phyloP scores from a whole-genome alignment of 176 grass and related monocot species.

The Avena sativa region DNA sequence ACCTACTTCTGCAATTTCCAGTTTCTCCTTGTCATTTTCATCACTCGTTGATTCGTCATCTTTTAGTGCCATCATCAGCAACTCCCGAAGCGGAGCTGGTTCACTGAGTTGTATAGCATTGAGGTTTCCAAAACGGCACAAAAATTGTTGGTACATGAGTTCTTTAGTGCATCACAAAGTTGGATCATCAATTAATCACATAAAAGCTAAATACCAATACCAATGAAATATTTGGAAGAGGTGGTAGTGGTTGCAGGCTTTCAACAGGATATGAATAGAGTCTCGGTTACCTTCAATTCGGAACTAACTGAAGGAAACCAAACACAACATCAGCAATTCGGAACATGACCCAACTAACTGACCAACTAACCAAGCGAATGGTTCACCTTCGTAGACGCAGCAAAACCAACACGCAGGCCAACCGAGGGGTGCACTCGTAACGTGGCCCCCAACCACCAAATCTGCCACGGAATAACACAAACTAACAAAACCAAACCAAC shows the following conservation, averaged over 20 bases:
- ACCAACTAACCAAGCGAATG: too few species aligned
- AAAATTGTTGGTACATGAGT: slow-evolving; percentile 92
- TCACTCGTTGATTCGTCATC: slow-evolving; percentile 64
- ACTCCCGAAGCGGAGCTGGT: slow-evolving; percentile 74
- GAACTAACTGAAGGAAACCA: too few species aligned
- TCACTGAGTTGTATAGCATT: slow-evolving; percentile 91
- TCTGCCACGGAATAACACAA: too few species aligned
- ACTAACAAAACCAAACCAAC: too few species aligned
- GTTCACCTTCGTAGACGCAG: too few species aligned
- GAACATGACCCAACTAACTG: too few species aligned
- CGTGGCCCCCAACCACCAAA: too few species aligned
- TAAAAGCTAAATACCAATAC: not conserved
- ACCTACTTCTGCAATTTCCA: slow-evolving; percentile 82
- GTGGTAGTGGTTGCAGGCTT: not conserved
- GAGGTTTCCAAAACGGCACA: slow-evolving; percentile 87
- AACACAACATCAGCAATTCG: too few species aligned
- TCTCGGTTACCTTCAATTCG: too few species aligned
- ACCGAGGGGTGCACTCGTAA: too few species aligned
- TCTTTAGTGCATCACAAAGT: slow-evolving; percentile 69
- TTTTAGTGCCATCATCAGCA: slow-evolving; percentile 84
- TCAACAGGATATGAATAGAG: slow-evolving; percentile 11
- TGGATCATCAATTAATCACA: slow-evolving; percentile 33
- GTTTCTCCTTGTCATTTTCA: slow-evolving; percentile 66
- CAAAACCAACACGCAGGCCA: too few species aligned
- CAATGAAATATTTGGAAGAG: slow-evolving; percentile 33